Conservation (phyloP, 345 rosid genomes). For the Murraya paniculata region DNA sequence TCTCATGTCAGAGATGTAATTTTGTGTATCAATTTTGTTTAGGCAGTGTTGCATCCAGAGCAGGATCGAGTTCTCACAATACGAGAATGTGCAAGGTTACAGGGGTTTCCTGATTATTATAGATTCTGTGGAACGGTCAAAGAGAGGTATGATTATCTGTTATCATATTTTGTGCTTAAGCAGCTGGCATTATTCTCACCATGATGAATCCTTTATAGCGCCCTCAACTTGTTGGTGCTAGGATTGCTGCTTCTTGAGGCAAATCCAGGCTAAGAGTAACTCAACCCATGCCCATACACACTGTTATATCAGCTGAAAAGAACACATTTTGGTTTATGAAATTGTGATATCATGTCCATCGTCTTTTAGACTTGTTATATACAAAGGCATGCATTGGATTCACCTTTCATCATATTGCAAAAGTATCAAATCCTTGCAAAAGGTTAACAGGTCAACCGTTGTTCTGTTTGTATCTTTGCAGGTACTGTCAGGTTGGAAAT, state of each 20-base stretch:
- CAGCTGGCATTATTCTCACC: background rate
- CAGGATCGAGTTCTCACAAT: conserved; percentile 89
- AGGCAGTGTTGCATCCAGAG: conserved; percentile 85
- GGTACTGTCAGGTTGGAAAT: conserved; percentile 90
- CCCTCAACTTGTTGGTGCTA: background rate
- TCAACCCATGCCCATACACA: background rate
- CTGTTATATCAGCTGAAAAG: background rate
- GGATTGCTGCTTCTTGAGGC: background rate
- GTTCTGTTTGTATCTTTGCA: conserved; percentile 15
- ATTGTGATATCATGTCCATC: background rate
- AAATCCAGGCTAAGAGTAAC: background rate
- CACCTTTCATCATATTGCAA: background rate
- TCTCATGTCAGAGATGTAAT: conserved; percentile 6
- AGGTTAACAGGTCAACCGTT: background rate
- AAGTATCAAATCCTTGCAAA: background rate
- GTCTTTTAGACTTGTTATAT: background rate
- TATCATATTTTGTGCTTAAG: background rate
- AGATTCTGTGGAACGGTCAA: conserved; percentile 72
- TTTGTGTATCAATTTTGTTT: conserved; percentile 24
- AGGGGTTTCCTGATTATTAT: conserved; percentile 97
- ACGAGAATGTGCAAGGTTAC: conserved; percentile 87
- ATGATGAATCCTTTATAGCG: background rate
- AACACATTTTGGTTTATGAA: background rate
- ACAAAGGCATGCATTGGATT: background rate
- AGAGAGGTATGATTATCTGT: conserved; percentile 46